Evolutionary conservation across 306 rosid species (phyloP), one percentile per base, ranked within the genome.

Genomic region (Citrullus mucosospermus): DNA sequence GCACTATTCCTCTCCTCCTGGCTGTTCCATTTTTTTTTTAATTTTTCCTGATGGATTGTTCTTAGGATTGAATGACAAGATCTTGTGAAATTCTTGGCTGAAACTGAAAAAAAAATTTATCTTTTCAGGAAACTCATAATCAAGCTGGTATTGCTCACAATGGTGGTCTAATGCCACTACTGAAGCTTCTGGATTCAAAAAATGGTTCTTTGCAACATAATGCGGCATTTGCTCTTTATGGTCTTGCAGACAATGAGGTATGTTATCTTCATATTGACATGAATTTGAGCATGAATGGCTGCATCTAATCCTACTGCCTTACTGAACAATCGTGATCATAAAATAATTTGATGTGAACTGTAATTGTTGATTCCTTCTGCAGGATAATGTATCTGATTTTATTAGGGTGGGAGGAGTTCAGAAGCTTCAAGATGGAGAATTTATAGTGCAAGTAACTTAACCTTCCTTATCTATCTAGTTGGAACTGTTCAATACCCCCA

Each of bases 191-290:
- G 80, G 98, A 96, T 90, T 93, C 98, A 2, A 93, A 90, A 90
- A 96, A 92, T 85, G 99, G 99, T 78, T 93, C 99, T 53, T 83
- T 96, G 87, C 99, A 96, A 83, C 99, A 96, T 85, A 96, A 96
- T 90, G 97, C 98, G 36, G 99, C 99, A 75, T 96, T 96, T 85
- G 93, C 99, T 67, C 96, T 96, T 78, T 96, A 96, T 81, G 99
- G 99, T 65, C 97, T 96, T 80, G 97, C 99, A 39, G 99, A 96
- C 81, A 96, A 96, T 58, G 99, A 96, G 96, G 98, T 95, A 78
- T 77, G 83, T 2, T 79, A 43, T 70, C 56, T 74, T 43, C 73
- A 70, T 61, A 34, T 80, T 69, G 15, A 48, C 77, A 50, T 79
- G 63, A 78, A 63, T 36, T 78, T 70, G 46, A 80, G 57, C 67